These are phyloP conservation scores for Westerdykella aurantiaca DNA, from an alignment of 2,329 filamentous ascomycete species.

Conservation along the genomic window DNA sequence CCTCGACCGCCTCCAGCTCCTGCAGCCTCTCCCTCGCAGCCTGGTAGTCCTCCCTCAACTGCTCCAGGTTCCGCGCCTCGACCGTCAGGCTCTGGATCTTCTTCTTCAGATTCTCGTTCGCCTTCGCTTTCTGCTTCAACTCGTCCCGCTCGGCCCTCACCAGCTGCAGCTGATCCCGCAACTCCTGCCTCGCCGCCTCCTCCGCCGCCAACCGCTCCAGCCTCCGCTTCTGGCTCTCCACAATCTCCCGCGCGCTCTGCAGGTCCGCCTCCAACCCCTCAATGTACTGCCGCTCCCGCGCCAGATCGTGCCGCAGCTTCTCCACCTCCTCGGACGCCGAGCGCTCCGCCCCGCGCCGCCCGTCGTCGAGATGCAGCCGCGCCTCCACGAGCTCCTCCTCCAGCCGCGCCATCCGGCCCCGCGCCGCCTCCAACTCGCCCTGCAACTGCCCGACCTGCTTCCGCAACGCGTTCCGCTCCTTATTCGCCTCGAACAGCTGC, in stretches of 20 bases:
- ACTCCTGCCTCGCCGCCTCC: conserved; percentile 42
- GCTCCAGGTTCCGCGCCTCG: conserved; percentile 41
- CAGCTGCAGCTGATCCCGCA: conserved; percentile 48
- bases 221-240: conserved; percentile 44
- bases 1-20: conserved; percentile 42
- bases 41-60: conserved; percentile 43
- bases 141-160: conserved; percentile 46
- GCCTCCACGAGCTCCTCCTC: conserved; percentile 47
- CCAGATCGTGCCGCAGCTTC: conserved; percentile 40
- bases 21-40: conserved; percentile 40
- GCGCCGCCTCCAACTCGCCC: conserved; percentile 39
- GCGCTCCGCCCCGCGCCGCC: conserved; percentile 28
- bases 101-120: conserved; percentile 50
- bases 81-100: conserved; percentile 48
- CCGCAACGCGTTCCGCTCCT: conserved; percentile 42
- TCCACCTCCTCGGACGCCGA: conserved; percentile 38
- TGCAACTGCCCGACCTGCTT: conserved; percentile 37
- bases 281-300: conserved; percentile 46
- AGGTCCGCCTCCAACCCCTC: conserved; percentile 46
- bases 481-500: conserved; percentile 45
- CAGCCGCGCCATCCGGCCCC: conserved; percentile 40
- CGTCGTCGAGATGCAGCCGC: conserved; percentile 39
- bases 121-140: conserved; percentile 44
- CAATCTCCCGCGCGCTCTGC: conserved; percentile 38
- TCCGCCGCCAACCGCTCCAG: conserved; percentile 41